Evolutionary conservation across 345 rosid genomes (phyloP).

Genomic region (Camelina laxa): DNA sequence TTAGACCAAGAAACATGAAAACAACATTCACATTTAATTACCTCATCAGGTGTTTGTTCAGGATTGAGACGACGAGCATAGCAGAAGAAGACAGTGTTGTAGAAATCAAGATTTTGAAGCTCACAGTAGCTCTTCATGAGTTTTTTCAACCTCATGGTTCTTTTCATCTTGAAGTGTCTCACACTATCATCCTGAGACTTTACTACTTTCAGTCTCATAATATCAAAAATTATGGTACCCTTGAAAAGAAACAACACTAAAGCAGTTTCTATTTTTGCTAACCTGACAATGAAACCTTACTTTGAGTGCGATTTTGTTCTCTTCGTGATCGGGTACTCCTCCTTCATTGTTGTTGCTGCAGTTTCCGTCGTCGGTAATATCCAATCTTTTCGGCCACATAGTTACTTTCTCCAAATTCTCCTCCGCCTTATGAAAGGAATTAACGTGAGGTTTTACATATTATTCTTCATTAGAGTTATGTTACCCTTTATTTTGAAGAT

Average conservation of each 20-base stretch:
- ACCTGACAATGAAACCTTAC: not conserved
- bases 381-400: not conserved
- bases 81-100: not conserved
- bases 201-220: not conserved
- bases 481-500: not conserved
- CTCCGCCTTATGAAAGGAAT: not conserved
- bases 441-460: no score
- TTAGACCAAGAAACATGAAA: not conserved
- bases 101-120: not conserved
- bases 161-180: not conserved
- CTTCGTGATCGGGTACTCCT: not conserved
- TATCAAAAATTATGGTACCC: not conserved
- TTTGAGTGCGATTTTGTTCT: not conserved
- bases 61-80: not conserved
- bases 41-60: not conserved
- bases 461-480: not conserved
- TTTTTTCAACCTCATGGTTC: not conserved
- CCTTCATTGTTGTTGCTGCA: not conserved
- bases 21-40: not conserved
- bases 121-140: not conserved
- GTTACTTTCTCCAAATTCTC: not conserved
- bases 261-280: not conserved
- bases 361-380: not conserved
- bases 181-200: not conserved
- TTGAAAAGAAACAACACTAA: not conserved